Conservation (phyloP, 176 grass and related monocot species). For the Poa pratensis region DNA sequence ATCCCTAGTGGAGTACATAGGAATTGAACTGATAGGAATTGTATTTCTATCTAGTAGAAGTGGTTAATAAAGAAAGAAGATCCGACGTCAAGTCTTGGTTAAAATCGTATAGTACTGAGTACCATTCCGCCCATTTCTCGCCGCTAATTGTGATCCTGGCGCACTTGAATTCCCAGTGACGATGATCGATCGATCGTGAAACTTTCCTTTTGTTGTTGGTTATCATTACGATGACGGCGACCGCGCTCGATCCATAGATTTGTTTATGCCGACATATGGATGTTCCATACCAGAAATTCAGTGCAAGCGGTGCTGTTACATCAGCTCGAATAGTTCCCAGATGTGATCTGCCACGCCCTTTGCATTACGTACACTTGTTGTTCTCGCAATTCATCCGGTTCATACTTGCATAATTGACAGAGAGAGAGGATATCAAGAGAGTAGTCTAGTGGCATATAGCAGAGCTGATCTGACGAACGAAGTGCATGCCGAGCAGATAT, state of each 20-base stretch:
- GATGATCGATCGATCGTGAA: background rate
- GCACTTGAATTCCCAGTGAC: conserved; percentile 32
- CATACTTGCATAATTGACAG: background rate
- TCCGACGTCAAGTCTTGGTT: conserved; percentile 44
- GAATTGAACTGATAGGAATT: conserved; percentile 24
- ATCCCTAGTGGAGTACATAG: background rate
- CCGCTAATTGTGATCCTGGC: conserved; percentile 65
- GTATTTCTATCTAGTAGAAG: conserved; percentile 47
- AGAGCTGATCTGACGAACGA: background rate
- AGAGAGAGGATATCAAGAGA: no score
- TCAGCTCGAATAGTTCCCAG: conserved; percentile 33
- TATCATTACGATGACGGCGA: conserved; percentile 45
- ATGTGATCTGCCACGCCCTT: background rate
- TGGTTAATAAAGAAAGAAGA: conserved; percentile 15
- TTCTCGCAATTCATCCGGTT: conserved; percentile 31
- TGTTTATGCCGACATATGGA: conserved; percentile 57
- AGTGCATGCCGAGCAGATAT: conserved; percentile 49
- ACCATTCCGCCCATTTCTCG: conserved; percentile 51
- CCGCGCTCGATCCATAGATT: conserved; percentile 20
- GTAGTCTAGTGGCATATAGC: background rate
- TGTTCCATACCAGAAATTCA: conserved; percentile 23
- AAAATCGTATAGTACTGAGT: background rate
- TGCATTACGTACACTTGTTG: conserved; percentile 41
- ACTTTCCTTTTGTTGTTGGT: conserved; percentile 33
- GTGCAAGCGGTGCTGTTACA: conserved; percentile 31